Base-by-base conservation (phyloP, 2,329 filamentous ascomycete genomes). In the Zymoseptoria ardabiliae region DNA sequence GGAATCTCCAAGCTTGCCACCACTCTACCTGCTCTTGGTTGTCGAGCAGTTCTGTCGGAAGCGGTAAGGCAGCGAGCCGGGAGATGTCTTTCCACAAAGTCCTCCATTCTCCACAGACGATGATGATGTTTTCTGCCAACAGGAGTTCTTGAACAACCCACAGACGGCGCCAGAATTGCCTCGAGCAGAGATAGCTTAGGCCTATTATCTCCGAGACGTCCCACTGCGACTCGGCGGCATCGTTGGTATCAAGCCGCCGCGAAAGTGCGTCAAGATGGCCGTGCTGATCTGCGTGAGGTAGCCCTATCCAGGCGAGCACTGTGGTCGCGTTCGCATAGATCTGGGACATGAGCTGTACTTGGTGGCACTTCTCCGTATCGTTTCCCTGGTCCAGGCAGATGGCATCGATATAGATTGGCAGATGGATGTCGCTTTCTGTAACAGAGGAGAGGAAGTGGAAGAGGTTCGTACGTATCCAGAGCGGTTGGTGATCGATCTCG, bases 371-470 rank as follows among this genome's bases (percentile, higher is more conserved):
- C 23, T 57, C 56, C 7, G 25, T 28, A n/a, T 57, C 17, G 25
- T 57, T 50, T 23, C 52, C 23, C 21, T 57, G 50, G 50, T 57
- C 45, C 49, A 57, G 22, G 21, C 50, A 57, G 9, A 57, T 53
- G 3, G 56, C 56, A 48, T 57, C 50, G 21, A 54, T 54, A 21
- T 28, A 30, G n/a, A 54, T 54, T 52, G 41, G 54, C 22, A 20
- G 17, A 17, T 25, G 19, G 5, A 56, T 50, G 19, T 23, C 45
- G 28, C 11, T 8, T 17, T 41, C 25, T 10, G 2, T 21, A n/a
- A 30, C 22, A 35, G 19, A 45, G n/a, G 17, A 17, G 4, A 57
- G 57, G 10, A 20, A 25, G 9, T 23, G 28, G 19, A 45, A 58
- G 17, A 54, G 35, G 51, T 54, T 54, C 41, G 22, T 58, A n/a